These are phyloP conservation scores for Pseudomicrostroma phylloplanum DNA, from an alignment of 1,284 basidiomycete species.

Conservation along the genomic window DNA sequence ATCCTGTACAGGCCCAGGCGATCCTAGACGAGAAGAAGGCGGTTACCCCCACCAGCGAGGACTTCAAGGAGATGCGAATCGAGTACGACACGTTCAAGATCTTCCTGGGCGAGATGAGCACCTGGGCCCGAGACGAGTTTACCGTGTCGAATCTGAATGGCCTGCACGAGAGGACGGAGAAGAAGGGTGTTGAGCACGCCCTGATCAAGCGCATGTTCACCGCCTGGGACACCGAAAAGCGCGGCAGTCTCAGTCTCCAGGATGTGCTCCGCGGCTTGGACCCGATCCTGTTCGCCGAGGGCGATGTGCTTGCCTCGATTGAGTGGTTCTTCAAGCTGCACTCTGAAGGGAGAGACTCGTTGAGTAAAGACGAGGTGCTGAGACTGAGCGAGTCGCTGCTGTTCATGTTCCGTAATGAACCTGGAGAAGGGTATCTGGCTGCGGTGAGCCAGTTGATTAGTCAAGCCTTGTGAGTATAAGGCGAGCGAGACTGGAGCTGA, in stretches of 20 bases:
- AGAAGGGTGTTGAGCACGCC: constrained; percentile 44
- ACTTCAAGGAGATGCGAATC: constrained; percentile 68
- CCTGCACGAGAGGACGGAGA: constrained; percentile 46
- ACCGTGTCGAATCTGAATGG: constrained; percentile 59
- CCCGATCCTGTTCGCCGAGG: constrained; percentile 68
- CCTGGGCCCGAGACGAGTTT: constrained; percentile 93
- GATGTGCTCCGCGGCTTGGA: constrained; percentile 85
- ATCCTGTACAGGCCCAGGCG: neutral
- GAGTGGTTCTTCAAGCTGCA: constrained; percentile 92
- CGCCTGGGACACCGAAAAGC: constrained; percentile 43
- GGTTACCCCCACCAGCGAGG: constrained; percentile 23
- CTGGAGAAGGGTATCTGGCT: constrained; percentile 88
- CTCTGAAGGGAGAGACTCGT: constrained; percentile 84
- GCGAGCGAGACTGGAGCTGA: constrained; percentile 8
- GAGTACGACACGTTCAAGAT: constrained; percentile 77
- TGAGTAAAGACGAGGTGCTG: constrained; percentile 93
- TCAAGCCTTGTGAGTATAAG: constrained; percentile 22
- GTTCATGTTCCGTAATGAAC: constrained; percentile 82
- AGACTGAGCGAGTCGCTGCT: constrained; percentile 83
- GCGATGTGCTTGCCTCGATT: constrained; percentile 91
- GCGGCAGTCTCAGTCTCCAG: constrained; percentile 54
- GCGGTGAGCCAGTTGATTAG: constrained; percentile 45
- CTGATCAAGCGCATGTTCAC: constrained; percentile 37
- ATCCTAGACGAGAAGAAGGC: neutral
- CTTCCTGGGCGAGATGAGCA: constrained; percentile 85